Base-by-base conservation (phyloP, 768 basidiomycete genomes). In the Coprinopsis sp. region DNA sequence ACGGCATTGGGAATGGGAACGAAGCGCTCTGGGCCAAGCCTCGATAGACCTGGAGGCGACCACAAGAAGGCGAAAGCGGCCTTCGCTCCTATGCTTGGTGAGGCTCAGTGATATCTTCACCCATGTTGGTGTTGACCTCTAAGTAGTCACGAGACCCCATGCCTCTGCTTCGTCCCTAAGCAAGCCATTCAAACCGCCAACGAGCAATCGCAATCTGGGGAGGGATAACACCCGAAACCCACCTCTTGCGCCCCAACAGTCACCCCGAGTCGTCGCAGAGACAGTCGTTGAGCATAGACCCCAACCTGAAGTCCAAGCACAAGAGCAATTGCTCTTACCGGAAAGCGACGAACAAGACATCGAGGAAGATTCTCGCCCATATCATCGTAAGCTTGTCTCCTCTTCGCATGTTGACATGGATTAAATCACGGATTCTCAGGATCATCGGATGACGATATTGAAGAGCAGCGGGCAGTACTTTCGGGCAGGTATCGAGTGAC, bases 101-200 rank as follows among this genome's bases (percentile, higher is more conserved):
- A 51, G 60, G 33, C 18, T 2, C 14, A 11, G 13, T 19, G 18
- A 18, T 23, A 7, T 21, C 13, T 33, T 29, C 25, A 13, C n/a
- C 21, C 13, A 6, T 10, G 22, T 12, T 34, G 25, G 4, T 42
- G 12, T 28, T 47, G 27, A 22, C 2, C 30, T 33, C 31, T 39
- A 18, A 22, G 10, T 18, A 53, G 78, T 73, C 12, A 79, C 78
- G 6, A 76, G 68, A 51, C 70, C 74, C 3, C 65, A 73, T 54
- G 58, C 53, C 38, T 78, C 77, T 6, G 67, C 60, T 0, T 55
- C 52, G 21, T 54, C 53, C 44, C 53, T 81, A 41, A 67, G 55
- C 33, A 82, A 78, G 56, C 81, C 81, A 2, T 74, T 73, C 55
- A 73, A 67, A 54, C 57, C 71, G 1, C 78, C 78, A 1, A 70